Base-by-base conservation (phyloP, 495 filamentous ascomycete species). In the Podospora appendiculata region DNA sequence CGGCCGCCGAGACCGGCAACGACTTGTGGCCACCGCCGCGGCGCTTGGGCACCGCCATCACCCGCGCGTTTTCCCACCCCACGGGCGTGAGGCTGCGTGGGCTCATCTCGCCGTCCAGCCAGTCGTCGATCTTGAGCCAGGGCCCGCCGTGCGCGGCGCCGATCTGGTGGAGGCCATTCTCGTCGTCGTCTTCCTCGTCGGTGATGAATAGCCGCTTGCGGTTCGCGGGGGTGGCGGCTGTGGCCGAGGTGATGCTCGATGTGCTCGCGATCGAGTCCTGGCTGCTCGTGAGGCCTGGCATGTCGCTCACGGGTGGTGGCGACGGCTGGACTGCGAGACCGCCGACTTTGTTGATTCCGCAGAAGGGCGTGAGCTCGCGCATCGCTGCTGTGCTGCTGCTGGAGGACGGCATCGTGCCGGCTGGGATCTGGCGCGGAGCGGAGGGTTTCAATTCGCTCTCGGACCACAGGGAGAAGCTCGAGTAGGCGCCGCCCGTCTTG, bases 301-400 rank as follows among this genome's bases (percentile, higher is more conserved):
- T 57, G 18, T 17, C 14, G 16, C 45, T 19, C 6, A 32, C 13
- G 38, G 33, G 7, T 48, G 34, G 1, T 59, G 46, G 1, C 16
- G 18, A 32, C n/a, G 66, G 63, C 57, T 83, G 79, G n/a, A 67
- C 62, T 35, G 65, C 70, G 13, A 75, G 59, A 0, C 82, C 81
- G 38, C 80, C 83, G 51, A 81, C 74, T 59, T 84, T 86, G 61
- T 84, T 67, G 53, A 88, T 73, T 1, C 88, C 88, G 68, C 87
- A 89, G 68, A 88, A 93, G 6, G 89, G 88, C 13, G 80, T 69
- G 32, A 93, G 71, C 58, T 89, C 87, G 9, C 75, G 63, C 33
- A 46, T 43, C 8, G 50, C 41, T 2, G 25, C 2, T 14, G 12
- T 9, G 17, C 41, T 43, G 17, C 41, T 14, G 9, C 41, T 14